Percentiles rank a stretch among this genome's conserved stretches.
phyloP scores from a whole-genome alignment of 2,329 filamentous ascomycete genomes.

The Sporothrix brasiliensis region DNA sequence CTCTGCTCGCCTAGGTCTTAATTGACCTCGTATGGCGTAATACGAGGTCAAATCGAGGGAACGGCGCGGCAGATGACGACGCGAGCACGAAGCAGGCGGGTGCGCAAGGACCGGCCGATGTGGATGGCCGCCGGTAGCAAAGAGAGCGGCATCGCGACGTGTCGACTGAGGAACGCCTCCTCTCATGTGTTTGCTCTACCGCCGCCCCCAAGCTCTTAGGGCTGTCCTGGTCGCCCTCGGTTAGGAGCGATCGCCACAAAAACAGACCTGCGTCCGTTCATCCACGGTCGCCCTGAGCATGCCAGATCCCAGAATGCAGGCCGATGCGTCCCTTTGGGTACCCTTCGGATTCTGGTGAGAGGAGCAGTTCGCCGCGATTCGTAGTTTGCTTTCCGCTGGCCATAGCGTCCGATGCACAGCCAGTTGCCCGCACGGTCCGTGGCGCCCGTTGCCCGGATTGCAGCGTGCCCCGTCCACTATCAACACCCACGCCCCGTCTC shows the following conservation, averaged over 20 bases:
- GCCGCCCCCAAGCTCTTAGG: not conserved
- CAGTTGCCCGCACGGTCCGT: slow-evolving; percentile 3
- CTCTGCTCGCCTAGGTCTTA: not conserved
- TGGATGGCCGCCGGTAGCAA: not conserved
- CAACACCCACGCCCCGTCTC: not conserved
- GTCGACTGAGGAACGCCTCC: not conserved
- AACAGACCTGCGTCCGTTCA: too few species aligned
- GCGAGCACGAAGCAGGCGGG: not conserved
- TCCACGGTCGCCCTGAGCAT: too few species aligned
- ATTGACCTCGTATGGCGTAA: not conserved
- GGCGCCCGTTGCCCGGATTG: slow-evolving; percentile 7
- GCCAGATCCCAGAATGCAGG: not conserved
- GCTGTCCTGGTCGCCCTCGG: not conserved
- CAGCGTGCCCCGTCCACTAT: slow-evolving; percentile 13
- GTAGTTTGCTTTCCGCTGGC: too few species aligned
- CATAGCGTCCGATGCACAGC: not conserved
- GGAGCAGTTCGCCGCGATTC: too few species aligned
- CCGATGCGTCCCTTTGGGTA: not conserved
- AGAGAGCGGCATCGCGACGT: not conserved
- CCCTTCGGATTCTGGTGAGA: not conserved
- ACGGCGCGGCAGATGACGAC: slow-evolving; percentile 8
- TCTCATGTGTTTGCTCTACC: not conserved
- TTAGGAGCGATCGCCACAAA: not conserved
- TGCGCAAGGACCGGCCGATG: not conserved
- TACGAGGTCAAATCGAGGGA: not conserved